Evolutionary conservation across 352 stramenopile genomes (phyloP).

Genomic region (Phytophthora melonis): DNA sequence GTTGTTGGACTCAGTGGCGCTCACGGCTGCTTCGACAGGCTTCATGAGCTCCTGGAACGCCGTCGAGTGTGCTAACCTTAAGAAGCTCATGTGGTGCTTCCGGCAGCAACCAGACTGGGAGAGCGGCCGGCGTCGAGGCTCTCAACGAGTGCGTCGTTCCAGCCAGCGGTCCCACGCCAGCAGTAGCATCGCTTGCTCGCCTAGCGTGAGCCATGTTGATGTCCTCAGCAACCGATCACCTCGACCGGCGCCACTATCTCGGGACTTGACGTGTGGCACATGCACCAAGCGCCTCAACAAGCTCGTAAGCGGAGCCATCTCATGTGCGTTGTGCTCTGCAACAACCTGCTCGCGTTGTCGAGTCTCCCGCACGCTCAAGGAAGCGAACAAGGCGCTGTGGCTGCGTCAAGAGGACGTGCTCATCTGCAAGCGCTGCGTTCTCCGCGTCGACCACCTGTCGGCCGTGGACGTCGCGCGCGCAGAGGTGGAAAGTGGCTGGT

Average conservation of each 20-base stretch:
- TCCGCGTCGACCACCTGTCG: constrained; percentile 33
- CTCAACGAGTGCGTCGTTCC: constrained; percentile 4
- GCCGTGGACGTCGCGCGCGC: constrained; percentile 37
- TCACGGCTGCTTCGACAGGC: constrained; percentile 50
- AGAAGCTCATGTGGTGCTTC: constrained; percentile 58
- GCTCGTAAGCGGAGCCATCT: constrained; percentile 13
- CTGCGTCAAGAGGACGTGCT: constrained; percentile 41
- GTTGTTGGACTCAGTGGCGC: constrained; percentile 46
- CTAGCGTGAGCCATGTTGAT: constrained; percentile 14
- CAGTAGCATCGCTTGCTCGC: constrained; percentile 30
- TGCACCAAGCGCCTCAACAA: constrained; percentile 36
- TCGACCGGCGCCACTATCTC: background rate
- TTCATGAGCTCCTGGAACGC: constrained; percentile 61
- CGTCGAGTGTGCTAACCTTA: constrained; percentile 50
- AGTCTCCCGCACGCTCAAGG: constrained; percentile 39
- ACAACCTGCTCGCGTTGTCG: constrained; percentile 38
- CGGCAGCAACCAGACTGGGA: constrained; percentile 19
- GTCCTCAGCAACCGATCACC: constrained; percentile 1
- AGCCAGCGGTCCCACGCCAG: constrained; percentile 29
- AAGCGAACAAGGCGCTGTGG: constrained; percentile 34
- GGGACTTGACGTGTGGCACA: constrained; percentile 27
- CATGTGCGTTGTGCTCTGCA: constrained; percentile 31
- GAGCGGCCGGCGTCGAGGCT: constrained; percentile 1
- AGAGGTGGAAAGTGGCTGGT: constrained; percentile 31
- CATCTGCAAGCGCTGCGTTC: constrained; percentile 43